Percentiles rank a stretch among this genome's conserved stretches.
Evolutionary conservation across 805 yeast genomes (phyloP).

Genomic region (Zygosaccharomyces bisporus): DNA sequence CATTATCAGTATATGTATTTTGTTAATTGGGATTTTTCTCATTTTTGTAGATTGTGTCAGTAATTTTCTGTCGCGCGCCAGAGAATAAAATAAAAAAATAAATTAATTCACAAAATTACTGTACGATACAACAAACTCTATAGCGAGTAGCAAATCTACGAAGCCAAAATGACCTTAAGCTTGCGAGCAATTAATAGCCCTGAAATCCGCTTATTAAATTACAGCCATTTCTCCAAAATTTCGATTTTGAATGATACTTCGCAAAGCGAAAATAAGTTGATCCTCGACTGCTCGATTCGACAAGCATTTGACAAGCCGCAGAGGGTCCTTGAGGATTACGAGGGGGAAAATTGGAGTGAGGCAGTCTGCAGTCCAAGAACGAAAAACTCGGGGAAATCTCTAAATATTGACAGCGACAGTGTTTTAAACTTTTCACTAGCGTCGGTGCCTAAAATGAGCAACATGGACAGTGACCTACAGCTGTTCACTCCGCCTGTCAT

Average conservation of each 20-base stretch:
- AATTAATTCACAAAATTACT: neutral
- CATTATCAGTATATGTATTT: constrained; percentile 9
- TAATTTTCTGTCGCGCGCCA: neutral
- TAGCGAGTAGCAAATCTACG: neutral
- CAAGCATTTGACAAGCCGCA: constrained; percentile 5
- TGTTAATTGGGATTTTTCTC: constrained; percentile 4
- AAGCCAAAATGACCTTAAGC: constrained; percentile 10
- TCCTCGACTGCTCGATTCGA: neutral
- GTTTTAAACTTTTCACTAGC: constrained; percentile 19
- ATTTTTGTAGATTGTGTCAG: neutral
- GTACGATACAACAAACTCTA: too few species aligned
- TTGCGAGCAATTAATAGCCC: constrained; percentile 11
- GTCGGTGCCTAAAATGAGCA: constrained; percentile 7
- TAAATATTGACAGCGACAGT: constrained; percentile 20
- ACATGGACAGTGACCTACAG: constrained; percentile 7
- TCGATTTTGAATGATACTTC: constrained; percentile 9
- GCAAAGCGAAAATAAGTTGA: constrained; percentile 2
- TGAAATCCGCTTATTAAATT: constrained; percentile 10
- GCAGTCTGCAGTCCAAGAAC: constrained; percentile 1
- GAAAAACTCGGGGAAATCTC: constrained; percentile 6
- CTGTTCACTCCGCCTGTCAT: constrained; percentile 11
- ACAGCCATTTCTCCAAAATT: constrained; percentile 12
- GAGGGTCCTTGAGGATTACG: neutral
- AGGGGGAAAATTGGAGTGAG: constrained; percentile 11
- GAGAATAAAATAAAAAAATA: neutral